These are phyloP conservation scores for Tylopilus cervinicoccineus DNA, from an alignment of 768 basidiomycete species.

Conservation along the genomic window DNA sequence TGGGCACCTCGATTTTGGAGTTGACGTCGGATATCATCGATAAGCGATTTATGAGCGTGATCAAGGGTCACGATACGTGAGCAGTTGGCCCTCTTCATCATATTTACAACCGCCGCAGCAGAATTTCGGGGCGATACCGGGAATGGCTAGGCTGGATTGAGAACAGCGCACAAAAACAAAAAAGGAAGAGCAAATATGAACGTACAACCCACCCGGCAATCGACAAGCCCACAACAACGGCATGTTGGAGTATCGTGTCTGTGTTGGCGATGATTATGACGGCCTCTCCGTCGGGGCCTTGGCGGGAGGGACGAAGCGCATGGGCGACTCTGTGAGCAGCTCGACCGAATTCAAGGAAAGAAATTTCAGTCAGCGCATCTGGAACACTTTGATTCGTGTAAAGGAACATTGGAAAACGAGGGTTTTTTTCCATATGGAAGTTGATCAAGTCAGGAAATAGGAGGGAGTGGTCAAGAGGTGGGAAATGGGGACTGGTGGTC, in stretches of 20 bases:
- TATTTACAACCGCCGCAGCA: constrained; percentile 32
- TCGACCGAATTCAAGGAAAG: constrained; percentile 26
- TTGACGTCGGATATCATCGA: constrained; percentile 7
- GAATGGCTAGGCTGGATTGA: constrained; percentile 27
- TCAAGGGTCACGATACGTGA: constrained; percentile 16
- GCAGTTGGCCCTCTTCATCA: constrained; percentile 24
- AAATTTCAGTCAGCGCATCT: constrained; percentile 16
- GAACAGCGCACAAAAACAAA: constrained; percentile 18
- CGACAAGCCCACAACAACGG: constrained; percentile 32
- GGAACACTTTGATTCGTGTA: constrained; percentile 13
- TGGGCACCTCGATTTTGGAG: not conserved
- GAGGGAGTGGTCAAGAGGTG: constrained; percentile 23
- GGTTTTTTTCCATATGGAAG: constrained; percentile 25
- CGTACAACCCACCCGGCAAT: constrained; percentile 36
- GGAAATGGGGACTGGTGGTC: constrained; percentile 7
- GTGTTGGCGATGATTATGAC: constrained; percentile 23
- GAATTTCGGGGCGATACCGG: constrained; percentile 41
- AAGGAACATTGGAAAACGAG: constrained; percentile 20
- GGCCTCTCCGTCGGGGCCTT: constrained; percentile 17
- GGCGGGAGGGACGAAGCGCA: constrained; percentile 33
- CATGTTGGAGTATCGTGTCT: constrained; percentile 35
- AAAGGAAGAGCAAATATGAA: constrained; percentile 22
- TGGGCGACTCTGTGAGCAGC: constrained; percentile 37
- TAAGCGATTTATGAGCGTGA: constrained; percentile 16
- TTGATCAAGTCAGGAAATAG: constrained; percentile 24